Percentiles rank a stretch among this genome's conserved stretches.
Evolutionary conservation across 2,329 filamentous ascomycete species (phyloP).

Genomic region (Paracorniculantispora psalliotae): DNA sequence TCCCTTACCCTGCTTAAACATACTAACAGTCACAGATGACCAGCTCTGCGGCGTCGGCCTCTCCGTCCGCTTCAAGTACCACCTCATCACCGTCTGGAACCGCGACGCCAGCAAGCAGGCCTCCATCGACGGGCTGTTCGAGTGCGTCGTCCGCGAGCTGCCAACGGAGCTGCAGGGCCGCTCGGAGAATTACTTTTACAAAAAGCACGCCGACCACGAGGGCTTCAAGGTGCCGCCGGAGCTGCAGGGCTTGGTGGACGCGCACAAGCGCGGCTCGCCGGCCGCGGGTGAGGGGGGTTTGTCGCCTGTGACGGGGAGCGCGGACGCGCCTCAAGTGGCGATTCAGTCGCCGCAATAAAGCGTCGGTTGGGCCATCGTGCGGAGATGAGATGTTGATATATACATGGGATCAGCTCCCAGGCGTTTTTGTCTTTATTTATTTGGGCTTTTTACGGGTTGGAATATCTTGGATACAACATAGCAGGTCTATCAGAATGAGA

Average conservation of each 20-base stretch:
- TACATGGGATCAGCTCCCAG: conserved; percentile 20
- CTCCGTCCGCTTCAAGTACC: conserved; percentile 81
- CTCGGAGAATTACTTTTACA: conserved; percentile 72
- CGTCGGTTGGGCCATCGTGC: too few species aligned
- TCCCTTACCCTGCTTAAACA: not conserved
- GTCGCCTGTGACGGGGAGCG: conserved; percentile 19
- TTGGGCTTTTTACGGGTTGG: not conserved
- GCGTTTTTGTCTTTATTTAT: conserved; percentile 16
- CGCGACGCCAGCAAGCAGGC: conserved; percentile 76
- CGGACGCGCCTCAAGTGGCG: conserved; percentile 2
- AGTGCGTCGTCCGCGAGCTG: conserved; percentile 68
- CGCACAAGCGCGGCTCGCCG: conserved; percentile 44
- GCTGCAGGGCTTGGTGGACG: conserved; percentile 53
- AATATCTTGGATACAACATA: not conserved
- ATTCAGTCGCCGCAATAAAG: conserved; percentile 10
- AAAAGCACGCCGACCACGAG: conserved; percentile 82
- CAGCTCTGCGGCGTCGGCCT: conserved; percentile 88
- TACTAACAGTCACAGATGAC: conserved; percentile 50
- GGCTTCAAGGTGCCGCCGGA: conserved; percentile 66
- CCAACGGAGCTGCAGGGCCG: conserved; percentile 69
- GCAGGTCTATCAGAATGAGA: conserved; percentile 7
- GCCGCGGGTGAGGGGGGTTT: conserved; percentile 24
- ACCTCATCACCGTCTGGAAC: conserved; percentile 90
- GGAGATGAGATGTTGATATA: conserved; percentile 17
- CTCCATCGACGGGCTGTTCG: conserved; percentile 70